A percentile compares a stretch with the other conserved stretches of the same genome.
phyloP scores from a whole-genome alignment of 2,329 filamentous ascomycete genomes.

The Chaetomiaceae sp. region DNA sequence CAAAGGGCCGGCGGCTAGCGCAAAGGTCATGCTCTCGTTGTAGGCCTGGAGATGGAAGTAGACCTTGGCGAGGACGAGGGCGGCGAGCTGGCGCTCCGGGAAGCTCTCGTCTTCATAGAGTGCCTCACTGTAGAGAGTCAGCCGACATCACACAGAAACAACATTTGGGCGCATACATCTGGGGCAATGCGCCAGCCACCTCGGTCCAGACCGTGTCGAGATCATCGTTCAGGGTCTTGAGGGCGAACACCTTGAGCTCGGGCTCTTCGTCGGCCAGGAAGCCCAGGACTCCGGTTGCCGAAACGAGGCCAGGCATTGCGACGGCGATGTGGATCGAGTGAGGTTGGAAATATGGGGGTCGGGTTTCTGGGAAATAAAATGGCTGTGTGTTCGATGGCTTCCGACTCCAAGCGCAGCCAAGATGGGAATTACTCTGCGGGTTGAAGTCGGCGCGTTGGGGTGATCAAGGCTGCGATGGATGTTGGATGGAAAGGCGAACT shows the following conservation, averaged over 20 bases:
- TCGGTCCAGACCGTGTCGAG: conserved; percentile 98
- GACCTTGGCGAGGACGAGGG: conserved; percentile 92
- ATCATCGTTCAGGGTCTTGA: conserved; percentile 92
- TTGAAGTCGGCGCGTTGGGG: conserved; percentile 14
- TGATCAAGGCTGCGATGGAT: conserved; percentile 10
- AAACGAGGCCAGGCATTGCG: conserved; percentile 85
- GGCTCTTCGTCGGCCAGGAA: conserved; percentile 93
- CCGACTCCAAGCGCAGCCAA: background rate
- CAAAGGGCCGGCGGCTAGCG: conserved; percentile 86
- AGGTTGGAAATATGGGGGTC: background rate
- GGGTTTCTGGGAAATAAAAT: background rate
- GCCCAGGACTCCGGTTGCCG: conserved; percentile 89
- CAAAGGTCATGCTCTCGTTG: conserved; percentile 98
- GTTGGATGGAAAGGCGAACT: conserved; percentile 2
- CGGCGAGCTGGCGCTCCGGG: conserved; percentile 87
- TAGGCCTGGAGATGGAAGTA: conserved; percentile 99
- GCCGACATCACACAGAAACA: conserved; percentile 7
- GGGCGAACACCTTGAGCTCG: conserved; percentile 89
- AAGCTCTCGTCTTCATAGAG: conserved; percentile 96
- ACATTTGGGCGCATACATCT: conserved; percentile 62
- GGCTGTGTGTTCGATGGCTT: background rate
- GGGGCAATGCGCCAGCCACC: conserved; percentile 83
- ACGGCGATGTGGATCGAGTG: conserved; percentile 18
- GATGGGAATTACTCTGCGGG: conserved; percentile 3
- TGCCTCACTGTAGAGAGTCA: conserved; percentile 64